Evolutionary conservation across 2,329 filamentous ascomycete species (phyloP).

Genomic region (Botrytis fabae): DNA sequence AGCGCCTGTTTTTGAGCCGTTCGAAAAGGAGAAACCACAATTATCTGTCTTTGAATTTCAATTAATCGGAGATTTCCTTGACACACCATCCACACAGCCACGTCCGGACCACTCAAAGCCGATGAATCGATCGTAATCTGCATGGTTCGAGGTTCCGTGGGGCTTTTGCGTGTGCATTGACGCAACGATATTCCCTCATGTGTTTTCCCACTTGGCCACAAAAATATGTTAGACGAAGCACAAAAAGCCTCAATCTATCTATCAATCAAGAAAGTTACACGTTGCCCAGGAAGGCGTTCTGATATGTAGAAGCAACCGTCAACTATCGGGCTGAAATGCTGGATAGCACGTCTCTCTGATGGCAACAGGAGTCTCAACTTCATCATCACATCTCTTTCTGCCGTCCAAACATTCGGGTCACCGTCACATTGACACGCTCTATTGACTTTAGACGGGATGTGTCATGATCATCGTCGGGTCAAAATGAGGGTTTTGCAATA

Average conservation of each 20-base stretch:
- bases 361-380: not conserved
- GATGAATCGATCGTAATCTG: not conserved
- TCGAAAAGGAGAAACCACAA: not conserved
- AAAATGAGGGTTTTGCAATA: not conserved
- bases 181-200: conserved; percentile 1
- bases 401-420: not conserved
- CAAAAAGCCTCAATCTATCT: not conserved
- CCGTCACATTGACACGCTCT: not conserved
- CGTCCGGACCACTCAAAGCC: not conserved
- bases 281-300: not conserved
- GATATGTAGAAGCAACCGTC: not conserved
- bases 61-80: not conserved
- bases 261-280: not conserved
- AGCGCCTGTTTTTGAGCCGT: not conserved
- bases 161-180: not conserved
- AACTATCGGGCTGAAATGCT: not conserved
- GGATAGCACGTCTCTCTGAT: not conserved
- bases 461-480: not conserved
- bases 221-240: not conserved
- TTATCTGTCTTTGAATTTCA: not conserved
- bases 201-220: not conserved
- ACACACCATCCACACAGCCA: not conserved
- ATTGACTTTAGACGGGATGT: not conserved
- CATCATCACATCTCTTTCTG: not conserved
- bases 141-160: not conserved